These are phyloP conservation scores for Aspergillus brunneoviolaceus DNA, from an alignment of 2,329 filamentous ascomycete species.

Conservation along the genomic window DNA sequence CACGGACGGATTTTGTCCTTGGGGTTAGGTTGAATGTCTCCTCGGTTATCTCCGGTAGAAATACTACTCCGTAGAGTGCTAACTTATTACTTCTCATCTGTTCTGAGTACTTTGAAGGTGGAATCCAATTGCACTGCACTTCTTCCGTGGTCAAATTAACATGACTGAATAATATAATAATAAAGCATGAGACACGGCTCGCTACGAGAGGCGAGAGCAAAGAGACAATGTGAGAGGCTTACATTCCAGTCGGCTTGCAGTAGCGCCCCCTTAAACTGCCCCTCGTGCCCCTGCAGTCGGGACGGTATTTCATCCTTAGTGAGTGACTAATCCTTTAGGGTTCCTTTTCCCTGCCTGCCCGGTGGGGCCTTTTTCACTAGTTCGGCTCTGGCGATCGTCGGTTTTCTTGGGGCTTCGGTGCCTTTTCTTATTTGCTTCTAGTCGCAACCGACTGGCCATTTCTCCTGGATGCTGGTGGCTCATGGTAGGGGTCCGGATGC, in stretches of 20 bases:
- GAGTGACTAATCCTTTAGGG: background rate
- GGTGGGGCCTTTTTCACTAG: conserved; percentile 4
- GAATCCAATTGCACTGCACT: too few species aligned
- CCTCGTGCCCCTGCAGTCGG: conserved; percentile 4
- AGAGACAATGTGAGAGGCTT: background rate
- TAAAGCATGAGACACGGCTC: background rate
- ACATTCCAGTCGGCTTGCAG: background rate
- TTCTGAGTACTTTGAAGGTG: background rate
- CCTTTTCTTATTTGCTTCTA: conserved; percentile 4
- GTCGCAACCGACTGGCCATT: background rate
- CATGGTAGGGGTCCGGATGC: background rate
- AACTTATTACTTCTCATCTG: too few species aligned
- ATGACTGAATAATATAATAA: background rate
- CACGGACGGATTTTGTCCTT: background rate
- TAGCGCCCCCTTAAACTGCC: conserved; percentile 1
- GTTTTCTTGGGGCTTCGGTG: conserved; percentile 9
- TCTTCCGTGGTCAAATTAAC: too few species aligned
- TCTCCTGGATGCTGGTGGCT: background rate
- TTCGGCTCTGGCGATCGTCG: conserved; percentile 6
- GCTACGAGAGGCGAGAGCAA: background rate
- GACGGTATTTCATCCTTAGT: background rate
- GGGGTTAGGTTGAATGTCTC: background rate
- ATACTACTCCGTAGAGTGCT: too few species aligned
- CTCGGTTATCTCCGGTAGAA: background rate
- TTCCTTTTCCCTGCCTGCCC: background rate